Evolutionary conservation across 257 asterid species (phyloP).

Genomic region (Penstemon davidsonii): DNA sequence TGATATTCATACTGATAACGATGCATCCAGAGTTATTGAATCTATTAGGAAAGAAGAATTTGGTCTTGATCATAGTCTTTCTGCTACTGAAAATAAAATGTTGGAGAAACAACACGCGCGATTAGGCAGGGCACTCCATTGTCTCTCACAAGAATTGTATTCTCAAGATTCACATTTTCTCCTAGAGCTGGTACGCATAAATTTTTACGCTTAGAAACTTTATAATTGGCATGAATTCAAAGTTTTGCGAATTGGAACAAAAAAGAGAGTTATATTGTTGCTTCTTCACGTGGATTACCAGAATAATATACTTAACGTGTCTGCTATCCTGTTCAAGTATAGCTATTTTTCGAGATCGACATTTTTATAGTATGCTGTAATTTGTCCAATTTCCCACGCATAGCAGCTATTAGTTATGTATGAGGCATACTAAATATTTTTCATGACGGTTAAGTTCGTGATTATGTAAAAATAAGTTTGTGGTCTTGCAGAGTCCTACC

Average conservation of each 20-base stretch:
- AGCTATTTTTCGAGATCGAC: too few species aligned
- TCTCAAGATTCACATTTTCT: slow-evolving; percentile 98
- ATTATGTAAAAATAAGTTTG: too few species aligned
- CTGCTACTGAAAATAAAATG: slow-evolving; percentile 65
- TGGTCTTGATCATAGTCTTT: slow-evolving; percentile 66
- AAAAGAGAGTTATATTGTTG: too few species aligned
- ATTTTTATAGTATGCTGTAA: too few species aligned
- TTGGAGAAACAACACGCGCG: slow-evolving; percentile 97
- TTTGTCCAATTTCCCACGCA: too few species aligned
- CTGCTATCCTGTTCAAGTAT: too few species aligned
- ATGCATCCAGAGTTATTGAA: slow-evolving; percentile 58
- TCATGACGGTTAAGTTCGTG: too few species aligned
- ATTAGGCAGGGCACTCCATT: slow-evolving; percentile 95
- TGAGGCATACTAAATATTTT: too few species aligned
- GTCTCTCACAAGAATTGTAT: slow-evolving; percentile 93
- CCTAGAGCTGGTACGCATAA: slow-evolving; percentile 76
- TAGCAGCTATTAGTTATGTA: too few species aligned
- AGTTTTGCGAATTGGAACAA: neutral
- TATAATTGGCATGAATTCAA: slow-evolving; percentile 6
- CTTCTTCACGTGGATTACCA: neutral
- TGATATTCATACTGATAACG: slow-evolving; percentile 32
- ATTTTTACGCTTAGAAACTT: slow-evolving; percentile 9
- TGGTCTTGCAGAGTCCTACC: too few species aligned
- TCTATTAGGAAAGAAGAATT: slow-evolving; percentile 83
- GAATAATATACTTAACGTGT: too few species aligned